Evolutionary conservation across 83 land plant species (phyloP), one percentile per base, ranked within the genome.

Genomic region (Larix sibirica): DNA sequence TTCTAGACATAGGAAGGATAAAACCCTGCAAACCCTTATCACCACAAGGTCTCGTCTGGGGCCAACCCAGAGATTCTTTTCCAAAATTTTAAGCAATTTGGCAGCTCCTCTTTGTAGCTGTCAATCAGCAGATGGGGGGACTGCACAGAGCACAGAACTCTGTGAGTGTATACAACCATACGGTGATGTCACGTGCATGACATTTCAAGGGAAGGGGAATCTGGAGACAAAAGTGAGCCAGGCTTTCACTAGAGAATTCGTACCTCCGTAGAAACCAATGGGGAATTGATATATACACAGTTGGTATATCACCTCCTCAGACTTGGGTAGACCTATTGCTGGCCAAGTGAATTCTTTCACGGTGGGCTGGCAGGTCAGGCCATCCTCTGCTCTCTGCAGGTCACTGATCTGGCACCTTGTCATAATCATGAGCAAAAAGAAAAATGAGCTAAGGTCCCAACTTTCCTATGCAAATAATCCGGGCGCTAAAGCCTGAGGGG

Each of bases 131-230:
- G 77, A 40, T 73, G n/a, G 20, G 40, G 40, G 77, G 77, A 10
- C 58, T n/a, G 24, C 77, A 47, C 70, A 67, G 17, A 67, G 17
- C 70, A 73, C 77, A 38, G 76, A 40, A 40, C 77, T 40, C 77
- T 73, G 58, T 40, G 50, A 18, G 18, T 71, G 42, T 73, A 73
- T 73, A 24, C 0, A 56, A 73, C 47, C 7, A 69, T 38, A 54
- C 58, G 58, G 44, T 70, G 77, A 73, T 73, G 77, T 73, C 77
- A 73, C 77, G 14, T 44, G 58, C 77, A 21, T 73, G 31, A 47
- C 77, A 40, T 73, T 42, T 17, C 77, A 73, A 9, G 36, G 44
- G 44, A 70, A 70, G 21, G 24, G 21, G 24, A 73, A 42, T 73
- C 77, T 73, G 14, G 47, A 17, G 54, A 73, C 56, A 73, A 44